phyloP scores from a whole-genome alignment of 2,329 filamentous ascomycete species.

The Akanthomyces lecanii region DNA sequence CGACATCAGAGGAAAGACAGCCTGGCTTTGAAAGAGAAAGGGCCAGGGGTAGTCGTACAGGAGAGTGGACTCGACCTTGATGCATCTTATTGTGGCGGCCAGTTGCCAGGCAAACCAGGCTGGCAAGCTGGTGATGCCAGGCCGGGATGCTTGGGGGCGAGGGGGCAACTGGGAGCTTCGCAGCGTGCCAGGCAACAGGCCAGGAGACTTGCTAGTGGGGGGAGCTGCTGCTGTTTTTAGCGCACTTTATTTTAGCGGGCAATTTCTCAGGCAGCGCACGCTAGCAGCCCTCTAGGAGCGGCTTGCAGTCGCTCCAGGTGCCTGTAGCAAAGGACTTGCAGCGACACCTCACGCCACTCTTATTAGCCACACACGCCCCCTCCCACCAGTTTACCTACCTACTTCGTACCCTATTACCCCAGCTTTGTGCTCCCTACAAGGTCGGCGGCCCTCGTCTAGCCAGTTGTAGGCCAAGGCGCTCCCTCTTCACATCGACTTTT shows the following conservation, averaged over 20 bases:
- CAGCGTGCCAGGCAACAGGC: not conserved
- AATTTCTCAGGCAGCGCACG: not conserved
- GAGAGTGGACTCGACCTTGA: not conserved
- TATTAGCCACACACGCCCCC: slow-evolving; percentile 8
- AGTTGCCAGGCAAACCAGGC: not conserved
- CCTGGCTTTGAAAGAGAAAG: not conserved
- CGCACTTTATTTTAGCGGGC: not conserved
- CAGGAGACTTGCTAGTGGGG: not conserved
- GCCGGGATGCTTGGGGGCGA: not conserved
- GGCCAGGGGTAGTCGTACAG: not conserved
- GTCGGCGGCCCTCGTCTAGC: not conserved
- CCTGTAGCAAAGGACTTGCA: not conserved
- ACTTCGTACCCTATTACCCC: not conserved
- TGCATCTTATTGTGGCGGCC: not conserved
- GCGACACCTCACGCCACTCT: not conserved
- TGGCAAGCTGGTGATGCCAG: not conserved
- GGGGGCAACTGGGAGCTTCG: not conserved
- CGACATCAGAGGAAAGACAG: not conserved
- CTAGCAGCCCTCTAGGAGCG: not conserved
- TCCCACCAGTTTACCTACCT: not conserved
- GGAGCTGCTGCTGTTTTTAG: slow-evolving; percentile 1
- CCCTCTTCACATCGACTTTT: not conserved
- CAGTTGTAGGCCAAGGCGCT: not conserved
- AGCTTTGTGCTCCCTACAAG: slow-evolving; percentile 10
- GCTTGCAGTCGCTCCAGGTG: not conserved